Percentiles rank a stretch among this genome's conserved stretches.
phyloP scores from a whole-genome alignment of 345 rosid species.

The Tarenaya hassleriana region DNA sequence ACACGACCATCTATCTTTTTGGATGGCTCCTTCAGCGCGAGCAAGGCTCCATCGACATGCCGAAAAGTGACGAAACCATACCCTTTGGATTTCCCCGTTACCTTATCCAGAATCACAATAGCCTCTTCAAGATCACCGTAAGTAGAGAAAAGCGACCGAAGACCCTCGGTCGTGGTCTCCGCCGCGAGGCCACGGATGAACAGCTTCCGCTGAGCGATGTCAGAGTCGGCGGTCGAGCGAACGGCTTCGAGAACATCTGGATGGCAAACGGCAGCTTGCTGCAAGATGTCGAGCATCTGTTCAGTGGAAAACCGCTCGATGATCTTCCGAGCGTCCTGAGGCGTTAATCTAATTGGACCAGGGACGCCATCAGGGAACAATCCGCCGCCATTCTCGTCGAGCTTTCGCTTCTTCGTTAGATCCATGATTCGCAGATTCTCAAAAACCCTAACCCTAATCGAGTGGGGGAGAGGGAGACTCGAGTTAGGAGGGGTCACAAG shows the following conservation, averaged over 20 bases:
- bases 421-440: slow-evolving; percentile 31
- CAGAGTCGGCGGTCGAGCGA: slow-evolving; percentile 54
- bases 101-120: slow-evolving; percentile 61
- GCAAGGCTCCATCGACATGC: slow-evolving; percentile 60
- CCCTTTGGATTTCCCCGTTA: slow-evolving; percentile 70
- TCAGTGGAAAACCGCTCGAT: slow-evolving; percentile 53
- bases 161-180: slow-evolving; percentile 75
- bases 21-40: slow-evolving; percentile 70
- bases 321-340: slow-evolving; percentile 52
- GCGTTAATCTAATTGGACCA: slow-evolving; percentile 29
- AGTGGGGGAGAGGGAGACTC: background rate
- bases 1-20: slow-evolving; percentile 80
- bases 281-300: slow-evolving; percentile 61
- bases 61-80: slow-evolving; percentile 71
- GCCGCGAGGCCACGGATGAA: slow-evolving; percentile 83
- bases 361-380: slow-evolving; percentile 19
- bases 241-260: slow-evolving; percentile 46
- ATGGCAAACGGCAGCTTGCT: slow-evolving; percentile 43
- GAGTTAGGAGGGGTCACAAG: no score
- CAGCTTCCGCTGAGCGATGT: slow-evolving; percentile 68
- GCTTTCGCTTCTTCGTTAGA: slow-evolving; percentile 52
- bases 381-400: slow-evolving; percentile 47
- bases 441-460: slow-evolving; percentile 41
- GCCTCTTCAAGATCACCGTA: slow-evolving; percentile 84
- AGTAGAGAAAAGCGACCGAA: slow-evolving; percentile 46